A percentile compares a stretch with the other conserved stretches of the same genome.
These are phyloP conservation scores for Fraxinus xanthoxyloides DNA, from an alignment of 305 asterid species.

Conservation along the genomic window DNA sequence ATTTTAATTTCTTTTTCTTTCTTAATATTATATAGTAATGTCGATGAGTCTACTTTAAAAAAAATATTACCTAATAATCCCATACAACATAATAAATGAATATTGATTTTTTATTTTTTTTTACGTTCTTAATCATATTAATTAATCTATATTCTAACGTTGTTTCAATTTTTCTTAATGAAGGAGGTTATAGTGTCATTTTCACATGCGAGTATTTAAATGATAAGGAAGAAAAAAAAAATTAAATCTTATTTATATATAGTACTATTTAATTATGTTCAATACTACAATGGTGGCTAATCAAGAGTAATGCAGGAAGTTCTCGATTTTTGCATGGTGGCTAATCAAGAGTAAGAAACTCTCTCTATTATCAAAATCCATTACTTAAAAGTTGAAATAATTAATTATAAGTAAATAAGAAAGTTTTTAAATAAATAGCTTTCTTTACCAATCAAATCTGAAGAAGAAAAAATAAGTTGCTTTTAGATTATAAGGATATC, in stretches of 20 bases:
- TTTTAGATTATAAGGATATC: not conserved
- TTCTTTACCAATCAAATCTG: too few relatives aligned
- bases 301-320: not conserved
- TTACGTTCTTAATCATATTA: too few relatives aligned
- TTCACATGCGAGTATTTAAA: not conserved
- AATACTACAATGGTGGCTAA: not conserved
- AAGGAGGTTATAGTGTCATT: not conserved
- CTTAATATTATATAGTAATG: too few relatives aligned
- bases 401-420: not conserved
- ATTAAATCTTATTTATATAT: too few relatives aligned
- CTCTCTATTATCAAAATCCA: too few relatives aligned
- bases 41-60: not conserved
- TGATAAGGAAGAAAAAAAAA: too few relatives aligned
- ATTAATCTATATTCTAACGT: too few relatives aligned
- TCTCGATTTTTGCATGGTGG: not conserved
- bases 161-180: not conserved
- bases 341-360: not conserved
- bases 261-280: too few relatives aligned
- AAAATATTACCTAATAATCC: too few relatives aligned
- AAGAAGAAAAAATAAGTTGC: not conserved
- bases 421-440: not conserved
- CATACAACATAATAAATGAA: too few relatives aligned
- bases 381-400: not conserved
- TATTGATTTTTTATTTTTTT: too few relatives aligned
- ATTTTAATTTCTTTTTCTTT: too few relatives aligned